A percentile compares a stretch with the other conserved stretches of the same genome.
phyloP scores from a whole-genome alignment of 495 filamentous ascomycete species.

The Sphaerosporella brunnea region DNA sequence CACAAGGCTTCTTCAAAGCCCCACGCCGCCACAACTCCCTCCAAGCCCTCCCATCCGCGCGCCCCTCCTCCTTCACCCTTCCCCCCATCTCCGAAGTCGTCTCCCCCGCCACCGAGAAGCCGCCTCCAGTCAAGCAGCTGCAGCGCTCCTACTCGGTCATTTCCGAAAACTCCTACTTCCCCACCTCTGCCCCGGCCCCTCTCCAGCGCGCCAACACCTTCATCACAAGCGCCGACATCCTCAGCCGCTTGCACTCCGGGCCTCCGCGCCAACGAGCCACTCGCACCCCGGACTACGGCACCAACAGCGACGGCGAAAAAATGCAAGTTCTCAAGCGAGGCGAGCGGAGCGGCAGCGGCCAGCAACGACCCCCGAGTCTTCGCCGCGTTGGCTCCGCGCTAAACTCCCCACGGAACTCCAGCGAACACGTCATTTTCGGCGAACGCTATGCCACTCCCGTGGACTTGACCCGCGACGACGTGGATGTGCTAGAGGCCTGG shows the following conservation, averaged over 20 bases:
- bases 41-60: too few relatives aligned
- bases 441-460: conserved; percentile 6
- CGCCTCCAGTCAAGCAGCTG: not conserved
- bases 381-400: conserved; percentile 19
- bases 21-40: too few relatives aligned
- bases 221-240: conserved; percentile 19
- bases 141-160: not conserved
- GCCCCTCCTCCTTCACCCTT: too few relatives aligned
- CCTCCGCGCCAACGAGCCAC: not conserved
- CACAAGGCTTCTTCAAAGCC: too few relatives aligned
- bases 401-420: not conserved
- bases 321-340: conserved; percentile 24
- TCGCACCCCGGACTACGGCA: not conserved
- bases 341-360: conserved; percentile 14
- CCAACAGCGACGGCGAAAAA: conserved; percentile 11
- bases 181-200: too few relatives aligned
- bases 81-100: too few relatives aligned
- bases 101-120: too few relatives aligned
- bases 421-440: conserved; percentile 24
- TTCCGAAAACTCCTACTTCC: not conserved
- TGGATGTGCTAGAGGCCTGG: conserved; percentile 62
- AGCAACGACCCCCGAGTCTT: too few relatives aligned
- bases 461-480: conserved; percentile 32
- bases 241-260: conserved; percentile 13
- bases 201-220: conserved; percentile 1